These are phyloP conservation scores for Protomyces inouyei DNA, from an alignment of 1,139 yeast genomes.

Conservation along the genomic window DNA sequence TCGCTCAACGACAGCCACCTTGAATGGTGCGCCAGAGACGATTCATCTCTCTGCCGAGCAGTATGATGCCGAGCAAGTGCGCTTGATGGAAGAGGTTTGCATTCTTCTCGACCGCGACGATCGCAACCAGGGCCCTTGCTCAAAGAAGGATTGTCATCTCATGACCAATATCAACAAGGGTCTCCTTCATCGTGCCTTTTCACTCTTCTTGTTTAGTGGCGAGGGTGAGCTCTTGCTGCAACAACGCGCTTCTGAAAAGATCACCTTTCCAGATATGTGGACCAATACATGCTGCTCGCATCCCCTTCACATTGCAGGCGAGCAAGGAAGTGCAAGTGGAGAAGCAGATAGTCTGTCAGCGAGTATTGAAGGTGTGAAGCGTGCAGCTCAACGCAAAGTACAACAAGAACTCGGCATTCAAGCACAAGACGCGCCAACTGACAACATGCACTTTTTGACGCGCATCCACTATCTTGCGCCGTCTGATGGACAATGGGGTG, in stretches of 20 bases:
- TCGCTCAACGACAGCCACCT: neutral
- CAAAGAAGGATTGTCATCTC: conserved; percentile 86
- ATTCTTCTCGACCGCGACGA: conserved; percentile 87
- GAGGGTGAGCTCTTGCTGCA: conserved; percentile 75
- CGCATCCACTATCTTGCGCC: conserved; percentile 94
- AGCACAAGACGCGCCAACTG: conserved; percentile 52
- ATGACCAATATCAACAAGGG: conserved; percentile 84
- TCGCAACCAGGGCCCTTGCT: conserved; percentile 83
- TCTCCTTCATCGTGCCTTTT: conserved; percentile 87
- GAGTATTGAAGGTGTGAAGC: conserved; percentile 72
- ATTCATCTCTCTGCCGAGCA: conserved; percentile 53
- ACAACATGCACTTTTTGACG: conserved; percentile 73
- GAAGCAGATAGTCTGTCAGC: conserved; percentile 43
- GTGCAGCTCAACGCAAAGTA: conserved; percentile 87
- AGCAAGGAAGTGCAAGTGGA: conserved; percentile 52
- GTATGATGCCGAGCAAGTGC: conserved; percentile 89
- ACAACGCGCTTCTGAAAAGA: conserved; percentile 92
- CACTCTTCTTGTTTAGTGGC: conserved; percentile 81
- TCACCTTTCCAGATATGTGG: conserved; percentile 89
- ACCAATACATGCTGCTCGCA: conserved; percentile 98
- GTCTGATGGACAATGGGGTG: conserved; percentile 85
- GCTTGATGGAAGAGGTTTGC: conserved; percentile 93
- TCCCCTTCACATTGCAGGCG: conserved; percentile 79
- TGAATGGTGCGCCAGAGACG: conserved; percentile 25
- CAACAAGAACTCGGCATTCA: conserved; percentile 88